These are phyloP conservation scores for Aspergillus ostianus DNA, from an alignment of 495 filamentous ascomycete species.

Conservation along the genomic window DNA sequence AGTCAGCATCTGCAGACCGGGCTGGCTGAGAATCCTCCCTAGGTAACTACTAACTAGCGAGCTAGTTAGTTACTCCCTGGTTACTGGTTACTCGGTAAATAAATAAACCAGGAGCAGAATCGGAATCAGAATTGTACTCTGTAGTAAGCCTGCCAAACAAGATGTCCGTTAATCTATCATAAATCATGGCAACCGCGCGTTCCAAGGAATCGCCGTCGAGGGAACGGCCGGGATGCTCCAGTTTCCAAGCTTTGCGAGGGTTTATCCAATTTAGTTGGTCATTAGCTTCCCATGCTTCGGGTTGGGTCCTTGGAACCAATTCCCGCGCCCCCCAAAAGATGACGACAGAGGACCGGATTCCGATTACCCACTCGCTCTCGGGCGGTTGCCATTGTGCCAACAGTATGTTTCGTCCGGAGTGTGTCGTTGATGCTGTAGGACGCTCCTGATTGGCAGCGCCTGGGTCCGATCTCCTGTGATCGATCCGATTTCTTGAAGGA, in stretches of 20 bases:
- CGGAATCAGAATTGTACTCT: no score
- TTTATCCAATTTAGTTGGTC: background rate
- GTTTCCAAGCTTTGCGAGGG: background rate
- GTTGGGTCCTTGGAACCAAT: background rate
- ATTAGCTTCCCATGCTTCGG: background rate
- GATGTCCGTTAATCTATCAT: background rate
- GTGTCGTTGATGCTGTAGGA: conserved; percentile 3
- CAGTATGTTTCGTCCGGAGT: no score
- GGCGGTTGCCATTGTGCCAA: background rate
- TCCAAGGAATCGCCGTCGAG: background rate
- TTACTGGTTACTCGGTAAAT: no score
- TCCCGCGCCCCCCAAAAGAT: no score
- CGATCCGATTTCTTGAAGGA: conserved; percentile 17
- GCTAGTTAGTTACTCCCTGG: background rate
- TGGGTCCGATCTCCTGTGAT: conserved; percentile 14
- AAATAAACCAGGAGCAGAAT: no score
- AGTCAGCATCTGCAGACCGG: background rate
- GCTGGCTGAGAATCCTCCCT: background rate
- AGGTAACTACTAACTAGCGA: background rate
- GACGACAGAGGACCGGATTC: background rate
- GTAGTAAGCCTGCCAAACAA: no score
- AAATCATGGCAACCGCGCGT: background rate
- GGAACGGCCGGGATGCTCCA: background rate
- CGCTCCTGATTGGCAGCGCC: conserved; percentile 9
- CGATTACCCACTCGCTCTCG: background rate